Evolutionary conservation across 2,329 filamentous ascomycete species (phyloP).

Genomic region (Neocatenulostroma microsporum): DNA sequence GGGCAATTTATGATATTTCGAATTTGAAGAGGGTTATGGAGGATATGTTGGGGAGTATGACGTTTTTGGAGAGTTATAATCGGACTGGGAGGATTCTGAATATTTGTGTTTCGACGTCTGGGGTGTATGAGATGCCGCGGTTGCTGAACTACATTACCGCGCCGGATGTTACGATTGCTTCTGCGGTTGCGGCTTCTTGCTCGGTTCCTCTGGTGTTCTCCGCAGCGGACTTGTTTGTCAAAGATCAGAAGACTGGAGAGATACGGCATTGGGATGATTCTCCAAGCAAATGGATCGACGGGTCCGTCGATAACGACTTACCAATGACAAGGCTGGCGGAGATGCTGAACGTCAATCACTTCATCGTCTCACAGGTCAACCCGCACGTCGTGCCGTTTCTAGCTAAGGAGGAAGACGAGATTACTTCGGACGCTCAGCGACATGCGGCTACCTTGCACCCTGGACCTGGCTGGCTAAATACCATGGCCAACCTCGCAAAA

Average conservation of each 20-base stretch:
- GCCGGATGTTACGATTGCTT: slow-evolving; percentile 84
- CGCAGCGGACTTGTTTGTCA: slow-evolving; percentile 69
- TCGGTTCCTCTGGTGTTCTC: slow-evolving; percentile 84
- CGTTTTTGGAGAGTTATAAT: slow-evolving; percentile 86
- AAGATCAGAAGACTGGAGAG: slow-evolving; percentile 72
- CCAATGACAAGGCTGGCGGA: slow-evolving; percentile 74
- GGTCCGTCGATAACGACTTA: slow-evolving; percentile 88
- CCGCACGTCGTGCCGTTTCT: slow-evolving; percentile 80
- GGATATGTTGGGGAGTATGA: slow-evolving; percentile 78
- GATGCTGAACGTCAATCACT: slow-evolving; percentile 90
- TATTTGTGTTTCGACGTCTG: slow-evolving; percentile 78
- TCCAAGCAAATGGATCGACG: slow-evolving; percentile 83
- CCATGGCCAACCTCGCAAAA: slow-evolving; percentile 64
- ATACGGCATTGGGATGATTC: slow-evolving; percentile 73
- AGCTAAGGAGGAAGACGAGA: slow-evolving; percentile 58
- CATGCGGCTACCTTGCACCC: too few relatives aligned
- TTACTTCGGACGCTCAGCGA: too few relatives aligned
- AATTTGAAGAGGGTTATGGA: slow-evolving; percentile 78
- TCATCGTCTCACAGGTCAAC: slow-evolving; percentile 84
- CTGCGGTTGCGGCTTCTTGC: slow-evolving; percentile 71
- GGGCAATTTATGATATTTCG: slow-evolving; percentile 74
- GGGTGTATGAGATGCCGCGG: slow-evolving; percentile 79
- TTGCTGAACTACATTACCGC: slow-evolving; percentile 88
- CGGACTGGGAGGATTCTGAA: slow-evolving; percentile 81
- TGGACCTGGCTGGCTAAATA: slow-evolving; percentile 52